Conservation (phyloP, 106 monocot genomes). For the Allium cepa region DNA sequence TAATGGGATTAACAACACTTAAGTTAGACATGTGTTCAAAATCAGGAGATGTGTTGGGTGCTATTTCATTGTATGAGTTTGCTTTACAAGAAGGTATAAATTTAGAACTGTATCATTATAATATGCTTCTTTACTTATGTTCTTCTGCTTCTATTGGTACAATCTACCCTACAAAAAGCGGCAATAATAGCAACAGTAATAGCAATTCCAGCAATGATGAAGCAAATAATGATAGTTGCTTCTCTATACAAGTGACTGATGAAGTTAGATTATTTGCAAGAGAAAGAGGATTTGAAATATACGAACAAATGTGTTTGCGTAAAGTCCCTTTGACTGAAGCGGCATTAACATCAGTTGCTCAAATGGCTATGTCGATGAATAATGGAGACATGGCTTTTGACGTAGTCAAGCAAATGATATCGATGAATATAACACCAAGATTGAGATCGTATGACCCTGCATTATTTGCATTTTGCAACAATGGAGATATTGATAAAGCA, state of each 20-base stretch:
- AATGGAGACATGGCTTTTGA: slow-evolving; percentile 63
- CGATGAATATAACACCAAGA: slow-evolving; percentile 29
- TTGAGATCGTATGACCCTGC: slow-evolving; percentile 67
- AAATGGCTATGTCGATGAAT: slow-evolving; percentile 56
- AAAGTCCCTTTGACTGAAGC: slow-evolving; percentile 49
- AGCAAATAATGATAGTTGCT: background rate
- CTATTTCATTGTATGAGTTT: slow-evolving; percentile 47
- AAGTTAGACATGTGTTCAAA: slow-evolving; percentile 73
- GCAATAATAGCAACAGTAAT: slow-evolving; percentile 11
- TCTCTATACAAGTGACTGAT: slow-evolving; percentile 33
- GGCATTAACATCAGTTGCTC: slow-evolving; percentile 60
- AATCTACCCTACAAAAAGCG: slow-evolving; percentile 61
- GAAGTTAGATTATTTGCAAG: slow-evolving; percentile 43
- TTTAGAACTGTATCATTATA: slow-evolving; percentile 62
- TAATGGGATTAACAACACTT: too few species aligned
- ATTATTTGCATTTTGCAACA: slow-evolving; percentile 36
- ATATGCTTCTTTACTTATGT: slow-evolving; percentile 68
- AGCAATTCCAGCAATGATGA: background rate
- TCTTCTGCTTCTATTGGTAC: slow-evolving; percentile 60
- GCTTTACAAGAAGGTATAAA: slow-evolving; percentile 23
- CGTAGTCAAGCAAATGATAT: slow-evolving; percentile 42
- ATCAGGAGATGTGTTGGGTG: slow-evolving; percentile 54
- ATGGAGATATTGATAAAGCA: slow-evolving; percentile 48
- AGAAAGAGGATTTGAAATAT: slow-evolving; percentile 59
- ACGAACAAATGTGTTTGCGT: slow-evolving; percentile 49